Base-by-base conservation (phyloP, 116 monocot species). In the Phalaenopsis hybrid region DNA sequence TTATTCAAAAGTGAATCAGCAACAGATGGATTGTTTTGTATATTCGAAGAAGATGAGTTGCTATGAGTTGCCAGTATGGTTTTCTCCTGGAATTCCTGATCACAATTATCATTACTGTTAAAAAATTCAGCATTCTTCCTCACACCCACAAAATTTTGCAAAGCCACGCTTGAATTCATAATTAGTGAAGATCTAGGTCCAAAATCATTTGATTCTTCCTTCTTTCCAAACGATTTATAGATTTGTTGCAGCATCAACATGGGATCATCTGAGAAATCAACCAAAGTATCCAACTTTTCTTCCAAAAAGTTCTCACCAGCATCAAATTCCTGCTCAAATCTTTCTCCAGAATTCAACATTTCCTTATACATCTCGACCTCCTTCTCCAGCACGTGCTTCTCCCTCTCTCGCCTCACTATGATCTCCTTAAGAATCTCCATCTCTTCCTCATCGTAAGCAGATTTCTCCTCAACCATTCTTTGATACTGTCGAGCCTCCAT, bases 391-490 rank as follows among this genome's bases (percentile, higher is more conserved):
- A 86, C 78, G 81, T 87, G 81, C 23, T 89, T 87, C 85, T 98
- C 98, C 63, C 78, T 87, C 78, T 98, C 98, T 77, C 90, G 74
- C 77, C 79, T 90, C 52, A 98, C 58, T 65, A 98, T 83, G 76
- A 98, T 98, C 86, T 98, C 95, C 79, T 95, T 93, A 0, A 98
- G 87, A 20, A 93, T 88, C 25, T 83, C 86, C 89, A 90, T 88
- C 86, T 98, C 95, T 81, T 98, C 98, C 52, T 88, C 89, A 84
- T 93, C 91, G 77, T 88, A 98, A 17, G 88, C 87, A 81, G 85
- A 83, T 75, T 93, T 95, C 82, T 98, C 98, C 61, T 98, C 98
- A 20, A 86, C 81, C 85, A 95, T 86, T 78, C 95, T 82, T 50
- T 85, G 86, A 81, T 93, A 92, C 73, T 98, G 98, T 44, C 88